Evolutionary conservation across 768 basidiomycete species (phyloP).

Genomic region (Calocera viscosa): DNA sequence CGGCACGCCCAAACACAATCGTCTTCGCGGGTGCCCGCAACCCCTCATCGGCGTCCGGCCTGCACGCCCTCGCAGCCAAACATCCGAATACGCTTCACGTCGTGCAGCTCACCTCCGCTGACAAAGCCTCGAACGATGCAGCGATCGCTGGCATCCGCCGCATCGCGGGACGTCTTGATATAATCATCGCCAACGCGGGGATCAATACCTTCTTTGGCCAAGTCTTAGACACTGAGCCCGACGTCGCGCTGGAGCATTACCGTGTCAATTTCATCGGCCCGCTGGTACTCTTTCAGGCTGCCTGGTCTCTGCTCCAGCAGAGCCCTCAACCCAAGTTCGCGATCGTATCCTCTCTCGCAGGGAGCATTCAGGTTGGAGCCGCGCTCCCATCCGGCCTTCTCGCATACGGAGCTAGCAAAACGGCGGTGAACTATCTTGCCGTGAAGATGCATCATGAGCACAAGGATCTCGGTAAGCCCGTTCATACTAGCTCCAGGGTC

Average conservation of each 20-base stretch:
- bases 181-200: slow-evolving; percentile 21
- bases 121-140: slow-evolving; percentile 13
- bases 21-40: slow-evolving; percentile 18
- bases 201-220: neutral
- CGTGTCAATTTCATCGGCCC: slow-evolving; percentile 18
- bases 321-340: slow-evolving; percentile 12
- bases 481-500: neutral
- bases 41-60: slow-evolving; percentile 8
- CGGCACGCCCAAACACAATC: neutral
- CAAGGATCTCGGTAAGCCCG: neutral
- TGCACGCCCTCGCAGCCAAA: slow-evolving; percentile 12
- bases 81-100: slow-evolving; percentile 10
- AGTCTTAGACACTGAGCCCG: neutral
- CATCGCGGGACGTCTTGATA: slow-evolving; percentile 17
- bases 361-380: slow-evolving; percentile 6
- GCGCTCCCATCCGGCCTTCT: neutral
- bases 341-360: slow-evolving; percentile 13
- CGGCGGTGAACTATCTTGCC: slow-evolving; percentile 16
- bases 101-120: slow-evolving; percentile 15
- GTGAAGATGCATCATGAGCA: slow-evolving; percentile 12
- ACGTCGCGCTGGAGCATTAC: neutral
- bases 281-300: slow-evolving; percentile 18
- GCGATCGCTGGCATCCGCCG: slow-evolving; percentile 12
- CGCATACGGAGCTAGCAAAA: slow-evolving; percentile 15
- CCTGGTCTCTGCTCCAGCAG: slow-evolving; percentile 13